Percentiles rank a stretch among this genome's conserved stretches.
Conservation (phyloP, 1,284 basidiomycete species). For the Apiotrichum domesticum region DNA sequence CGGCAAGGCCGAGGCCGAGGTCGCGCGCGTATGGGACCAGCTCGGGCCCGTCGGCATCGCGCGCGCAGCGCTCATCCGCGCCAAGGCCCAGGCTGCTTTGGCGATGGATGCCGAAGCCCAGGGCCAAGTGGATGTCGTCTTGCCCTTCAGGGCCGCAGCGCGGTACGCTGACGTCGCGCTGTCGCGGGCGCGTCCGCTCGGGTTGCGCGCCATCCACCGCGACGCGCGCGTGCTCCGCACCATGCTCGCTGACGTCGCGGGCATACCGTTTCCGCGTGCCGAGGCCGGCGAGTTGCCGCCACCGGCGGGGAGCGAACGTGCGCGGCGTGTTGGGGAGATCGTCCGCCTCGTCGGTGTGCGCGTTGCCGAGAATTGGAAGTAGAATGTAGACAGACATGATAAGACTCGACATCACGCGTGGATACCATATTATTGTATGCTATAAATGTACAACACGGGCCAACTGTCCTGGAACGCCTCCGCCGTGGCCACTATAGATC, state of each 20-base stretch:
- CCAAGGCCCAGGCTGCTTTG: slow-evolving; percentile 28
- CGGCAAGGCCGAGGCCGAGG: slow-evolving; percentile 23
- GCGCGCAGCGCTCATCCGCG: slow-evolving; percentile 26
- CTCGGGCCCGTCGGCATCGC: slow-evolving; percentile 23
- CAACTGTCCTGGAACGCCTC: not conserved
- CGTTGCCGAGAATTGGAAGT: slow-evolving; percentile 31
- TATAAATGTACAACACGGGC: not conserved
- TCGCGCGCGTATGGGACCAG: slow-evolving; percentile 19
- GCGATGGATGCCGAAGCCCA: slow-evolving; percentile 10
- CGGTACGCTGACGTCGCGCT: slow-evolving; percentile 5
- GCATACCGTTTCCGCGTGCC: not conserved
- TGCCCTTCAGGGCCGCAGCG: not conserved
- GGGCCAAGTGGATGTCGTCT: not conserved
- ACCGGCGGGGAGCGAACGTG: slow-evolving; percentile 12
- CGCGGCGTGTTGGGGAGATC: slow-evolving; percentile 24
- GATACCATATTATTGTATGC: not conserved
- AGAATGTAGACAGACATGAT: not conserved
- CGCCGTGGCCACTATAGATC: not conserved
- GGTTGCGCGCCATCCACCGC: not conserved
- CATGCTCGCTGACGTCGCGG: not conserved
- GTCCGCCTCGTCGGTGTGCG: slow-evolving; percentile 35
- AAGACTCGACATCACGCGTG: not conserved
- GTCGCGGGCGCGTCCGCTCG: not conserved
- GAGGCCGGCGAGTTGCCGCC: not conserved
- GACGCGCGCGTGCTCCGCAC: not conserved